Base-by-base conservation (phyloP, 495 filamentous ascomycete species). In the Penicillium atrosanguineum region DNA sequence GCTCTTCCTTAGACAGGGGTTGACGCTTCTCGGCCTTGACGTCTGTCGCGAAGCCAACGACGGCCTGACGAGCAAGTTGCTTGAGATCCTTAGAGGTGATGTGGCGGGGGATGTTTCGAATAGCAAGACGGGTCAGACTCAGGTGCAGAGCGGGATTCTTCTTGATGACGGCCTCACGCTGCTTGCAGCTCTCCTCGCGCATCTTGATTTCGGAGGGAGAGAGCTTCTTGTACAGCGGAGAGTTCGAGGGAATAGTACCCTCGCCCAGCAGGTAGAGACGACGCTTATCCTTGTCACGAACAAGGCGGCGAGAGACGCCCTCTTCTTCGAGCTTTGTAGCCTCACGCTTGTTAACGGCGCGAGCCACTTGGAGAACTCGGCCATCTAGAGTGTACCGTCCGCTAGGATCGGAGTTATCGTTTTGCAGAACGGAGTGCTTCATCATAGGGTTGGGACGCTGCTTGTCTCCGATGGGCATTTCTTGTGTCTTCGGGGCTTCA, bases 21-120 rank as follows among this genome's bases (percentile, higher is more conserved):
- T 86, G 70, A 26, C 94, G 86, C 6, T 69, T 68, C 4, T 87
- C 87, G 21, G 71, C 75, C 66, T 91, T 95, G 60, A 91, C 90
- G 61, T 99, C 95, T 59, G 78, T 85, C 38, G 94, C 93, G 57
- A 99, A 99, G 3, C 90, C 90, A 48, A 97, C 92, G 45, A 95
- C 85, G 28, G 89, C 95, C 66, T 91, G 79, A 40, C 95, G 83
- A 12, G 94, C 95, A 14, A 99, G 81, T 0, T 86, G 85, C 65
- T 99, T 99, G 37, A 99, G 79, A 47, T 88, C 88, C 72, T 96
- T 97, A 14, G 89, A 90, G 25, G 81, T 87, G 57, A 95, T 76
- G 64, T 85, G 85, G 50, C 86, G 84, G 7, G 94, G 95, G 20
- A 99, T 80, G 62, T 99, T 99, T 55, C 94, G 90, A 45, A 99